Percentiles rank a stretch among this genome's conserved stretches.
Conservation (phyloP, 2,329 filamentous ascomycete species). For the Fusarium guadeloupense region DNA sequence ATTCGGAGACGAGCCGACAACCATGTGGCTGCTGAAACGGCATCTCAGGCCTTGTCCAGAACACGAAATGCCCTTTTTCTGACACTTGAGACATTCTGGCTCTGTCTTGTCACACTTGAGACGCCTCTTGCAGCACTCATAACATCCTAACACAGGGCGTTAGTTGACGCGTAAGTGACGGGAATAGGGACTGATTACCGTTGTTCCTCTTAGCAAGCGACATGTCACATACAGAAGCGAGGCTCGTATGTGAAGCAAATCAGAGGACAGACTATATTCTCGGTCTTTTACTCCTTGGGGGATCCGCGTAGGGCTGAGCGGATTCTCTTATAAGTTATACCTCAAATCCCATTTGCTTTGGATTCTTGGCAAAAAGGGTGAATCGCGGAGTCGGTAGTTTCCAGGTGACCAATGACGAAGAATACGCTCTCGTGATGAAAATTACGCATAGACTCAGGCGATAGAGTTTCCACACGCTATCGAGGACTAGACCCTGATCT, state of each 20-base stretch:
- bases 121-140: conserved; percentile 51
- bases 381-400: not conserved
- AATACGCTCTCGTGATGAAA: conserved; percentile 8
- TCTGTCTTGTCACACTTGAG: conserved; percentile 53
- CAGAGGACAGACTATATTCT: not conserved
- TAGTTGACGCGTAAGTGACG: not conserved
- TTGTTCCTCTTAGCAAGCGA: conserved; percentile 44
- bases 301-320: not conserved
- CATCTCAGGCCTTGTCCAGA: conserved; percentile 51
- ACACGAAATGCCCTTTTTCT: conserved; percentile 51
- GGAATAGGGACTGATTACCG: conserved; percentile 18
- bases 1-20: not conserved
- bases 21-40: conserved; percentile 49
- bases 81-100: conserved; percentile 52
- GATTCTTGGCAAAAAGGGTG: not conserved
- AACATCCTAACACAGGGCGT: conserved; percentile 43
- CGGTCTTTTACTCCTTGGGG: conserved; percentile 3
- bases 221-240: conserved; percentile 24
- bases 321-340: conserved; percentile 1
- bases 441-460: not conserved
- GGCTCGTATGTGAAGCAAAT: not conserved
- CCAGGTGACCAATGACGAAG: not conserved
- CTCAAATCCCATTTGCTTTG: not conserved
- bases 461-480: not conserved
- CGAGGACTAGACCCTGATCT: conserved; percentile 1